Evolutionary conservation across 2,329 filamentous ascomycete genomes (phyloP).

Genomic region (Dactylellina haptotyla): DNA sequence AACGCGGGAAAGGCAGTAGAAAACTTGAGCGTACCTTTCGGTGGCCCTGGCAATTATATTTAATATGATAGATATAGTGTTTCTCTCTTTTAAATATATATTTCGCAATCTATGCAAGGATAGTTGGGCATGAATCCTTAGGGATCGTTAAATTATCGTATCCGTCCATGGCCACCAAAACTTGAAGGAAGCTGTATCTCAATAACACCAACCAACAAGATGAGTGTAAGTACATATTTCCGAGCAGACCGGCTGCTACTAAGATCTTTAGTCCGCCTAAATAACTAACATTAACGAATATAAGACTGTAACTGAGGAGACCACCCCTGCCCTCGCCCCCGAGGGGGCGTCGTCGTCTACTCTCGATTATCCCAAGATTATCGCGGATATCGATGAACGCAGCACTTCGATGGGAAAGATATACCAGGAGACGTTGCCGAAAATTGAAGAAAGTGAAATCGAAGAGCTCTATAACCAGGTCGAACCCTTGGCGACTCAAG

Average conservation of each 20-base stretch:
- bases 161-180: conserved; percentile 4
- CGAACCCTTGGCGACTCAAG: not conserved
- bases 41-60: conserved; percentile 3
- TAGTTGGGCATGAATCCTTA: not conserved
- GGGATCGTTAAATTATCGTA: not conserved
- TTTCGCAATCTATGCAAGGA: not conserved
- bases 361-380: not conserved
- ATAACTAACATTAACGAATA: not conserved
- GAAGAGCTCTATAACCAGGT: not conserved
- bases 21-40: not conserved
- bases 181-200: not conserved
- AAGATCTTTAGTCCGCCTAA: not conserved
- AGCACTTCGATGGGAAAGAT: not conserved
- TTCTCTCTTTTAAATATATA: not conserved
- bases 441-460: conserved; percentile 18
- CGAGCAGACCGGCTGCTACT: not conserved
- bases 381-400: not conserved
- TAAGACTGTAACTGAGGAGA: not conserved
- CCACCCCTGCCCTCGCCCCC: not conserved
- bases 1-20: not conserved
- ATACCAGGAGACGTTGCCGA: not conserved
- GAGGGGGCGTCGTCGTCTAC: not conserved
- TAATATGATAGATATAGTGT: not conserved
- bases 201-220: not conserved
- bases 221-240: conserved; percentile 1